Conservation (phyloP, 768 basidiomycete genomes). For the Lactarius deliciosus region DNA sequence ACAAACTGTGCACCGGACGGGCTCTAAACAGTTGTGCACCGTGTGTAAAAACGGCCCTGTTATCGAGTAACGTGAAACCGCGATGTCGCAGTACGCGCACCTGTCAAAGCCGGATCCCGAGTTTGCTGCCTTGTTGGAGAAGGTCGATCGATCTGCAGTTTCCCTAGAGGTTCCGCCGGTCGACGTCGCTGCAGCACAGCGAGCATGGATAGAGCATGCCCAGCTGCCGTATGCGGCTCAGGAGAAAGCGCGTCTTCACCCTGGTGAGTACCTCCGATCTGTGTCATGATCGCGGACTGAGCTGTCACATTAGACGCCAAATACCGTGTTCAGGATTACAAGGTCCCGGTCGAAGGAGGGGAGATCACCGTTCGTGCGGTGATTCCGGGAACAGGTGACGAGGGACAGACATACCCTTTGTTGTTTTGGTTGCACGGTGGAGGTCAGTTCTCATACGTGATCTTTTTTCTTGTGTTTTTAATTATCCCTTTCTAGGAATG, state of each 20-base stretch:
- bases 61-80: neutral
- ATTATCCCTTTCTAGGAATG: neutral
- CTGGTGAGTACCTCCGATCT: neutral
- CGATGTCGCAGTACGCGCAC: conserved; percentile 7
- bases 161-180: neutral
- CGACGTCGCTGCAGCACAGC: neutral
- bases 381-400: neutral
- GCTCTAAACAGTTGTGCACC: too few species aligned
- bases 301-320: conserved; percentile 5
- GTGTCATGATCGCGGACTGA: neutral
- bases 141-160: neutral
- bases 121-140: neutral
- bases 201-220: neutral
- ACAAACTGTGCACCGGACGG: too few species aligned
- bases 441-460: neutral
- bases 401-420: neutral
- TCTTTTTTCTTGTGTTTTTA: neutral
- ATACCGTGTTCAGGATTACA: conserved; percentile 13
- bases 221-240: neutral
- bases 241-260: neutral
- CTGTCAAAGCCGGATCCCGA: conserved; percentile 14
- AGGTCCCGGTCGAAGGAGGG: conserved; percentile 15
- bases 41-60: neutral
- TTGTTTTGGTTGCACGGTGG: conserved; percentile 12
- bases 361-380: conserved; percentile 11